A percentile compares a stretch with the other conserved stretches of the same genome.
These are phyloP conservation scores for Fremontodendron californicum DNA, from an alignment of 345 rosid genomes.

Conservation along the genomic window DNA sequence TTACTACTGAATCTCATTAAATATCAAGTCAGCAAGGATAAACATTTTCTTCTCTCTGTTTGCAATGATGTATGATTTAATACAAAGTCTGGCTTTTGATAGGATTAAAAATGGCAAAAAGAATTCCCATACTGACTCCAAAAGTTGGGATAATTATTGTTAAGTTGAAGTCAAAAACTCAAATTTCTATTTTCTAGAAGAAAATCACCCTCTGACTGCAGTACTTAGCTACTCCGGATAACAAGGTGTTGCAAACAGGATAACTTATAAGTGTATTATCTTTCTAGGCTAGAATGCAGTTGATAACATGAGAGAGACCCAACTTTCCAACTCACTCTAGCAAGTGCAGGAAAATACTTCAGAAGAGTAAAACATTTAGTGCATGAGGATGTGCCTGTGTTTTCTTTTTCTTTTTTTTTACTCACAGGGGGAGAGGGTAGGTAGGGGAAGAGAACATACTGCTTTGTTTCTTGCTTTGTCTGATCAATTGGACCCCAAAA, in stretches of 20 bases:
- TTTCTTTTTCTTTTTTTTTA: neutral
- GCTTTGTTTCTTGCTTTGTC: constrained; percentile 64
- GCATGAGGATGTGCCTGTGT: neutral
- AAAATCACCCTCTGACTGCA: neutral
- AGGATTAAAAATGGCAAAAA: neutral
- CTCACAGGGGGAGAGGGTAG: too few species aligned
- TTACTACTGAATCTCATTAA: neutral
- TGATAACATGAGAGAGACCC: neutral
- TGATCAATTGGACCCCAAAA: constrained; percentile 96
- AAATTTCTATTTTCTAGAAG: neutral
- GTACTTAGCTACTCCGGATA: neutral
- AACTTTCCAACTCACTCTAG: constrained; percentile 7
- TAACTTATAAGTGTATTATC: neutral
- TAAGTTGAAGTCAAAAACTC: neutral
- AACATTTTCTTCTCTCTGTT: neutral
- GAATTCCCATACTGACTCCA: neutral
- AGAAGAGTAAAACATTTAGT: neutral
- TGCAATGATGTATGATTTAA: neutral
- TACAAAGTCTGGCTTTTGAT: neutral
- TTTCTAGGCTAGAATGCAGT: neutral
- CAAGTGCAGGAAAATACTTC: neutral
- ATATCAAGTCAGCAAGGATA: neutral
- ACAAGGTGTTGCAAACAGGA: neutral
- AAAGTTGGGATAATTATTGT: neutral
- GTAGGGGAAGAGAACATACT: constrained; percentile 39